phyloP scores from a whole-genome alignment of 176 grass and related monocot species.

The Areca catechu region DNA sequence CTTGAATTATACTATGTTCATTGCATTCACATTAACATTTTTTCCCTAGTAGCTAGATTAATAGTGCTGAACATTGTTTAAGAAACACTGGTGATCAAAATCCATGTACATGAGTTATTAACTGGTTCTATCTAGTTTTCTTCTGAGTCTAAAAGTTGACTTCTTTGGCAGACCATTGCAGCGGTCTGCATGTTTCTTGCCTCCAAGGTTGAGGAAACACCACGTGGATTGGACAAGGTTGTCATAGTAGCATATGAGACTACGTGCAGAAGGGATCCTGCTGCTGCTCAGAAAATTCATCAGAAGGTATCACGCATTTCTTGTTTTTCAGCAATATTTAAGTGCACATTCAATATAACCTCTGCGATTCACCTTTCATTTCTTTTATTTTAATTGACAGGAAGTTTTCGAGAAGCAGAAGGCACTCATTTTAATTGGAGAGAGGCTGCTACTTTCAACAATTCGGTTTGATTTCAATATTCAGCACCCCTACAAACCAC shows the following conservation, averaged over 20 bases:
- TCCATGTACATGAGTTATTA: too few species aligned
- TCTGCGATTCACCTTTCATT: too few species aligned
- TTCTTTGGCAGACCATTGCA: constrained; percentile 51
- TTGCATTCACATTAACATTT: too few species aligned
- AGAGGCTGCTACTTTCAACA: constrained; percentile 53
- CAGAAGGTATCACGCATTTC: constrained; percentile 27
- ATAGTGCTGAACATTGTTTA: too few species aligned
- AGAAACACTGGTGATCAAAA: too few species aligned
- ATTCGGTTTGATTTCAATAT: constrained; percentile 68
- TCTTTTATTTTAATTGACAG: constrained; percentile 8
- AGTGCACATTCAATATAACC: too few species aligned
- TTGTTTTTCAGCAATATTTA: neutral
- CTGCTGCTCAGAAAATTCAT: constrained; percentile 41
- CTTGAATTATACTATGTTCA: too few species aligned
- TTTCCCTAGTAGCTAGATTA: too few species aligned
- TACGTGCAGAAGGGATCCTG: constrained; percentile 40
- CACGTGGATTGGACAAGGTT: constrained; percentile 32
- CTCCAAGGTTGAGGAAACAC: constrained; percentile 57
- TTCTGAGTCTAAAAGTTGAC: too few species aligned
- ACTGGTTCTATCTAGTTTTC: too few species aligned
- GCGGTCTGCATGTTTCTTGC: constrained; percentile 63
- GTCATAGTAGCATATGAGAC: constrained; percentile 41
- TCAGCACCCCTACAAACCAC: constrained; percentile 48
- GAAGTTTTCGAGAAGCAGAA: constrained; percentile 48
- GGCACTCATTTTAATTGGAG: constrained; percentile 40